Base-by-base conservation (phyloP, 331 rosid genomes). In the Acacia concinna region DNA sequence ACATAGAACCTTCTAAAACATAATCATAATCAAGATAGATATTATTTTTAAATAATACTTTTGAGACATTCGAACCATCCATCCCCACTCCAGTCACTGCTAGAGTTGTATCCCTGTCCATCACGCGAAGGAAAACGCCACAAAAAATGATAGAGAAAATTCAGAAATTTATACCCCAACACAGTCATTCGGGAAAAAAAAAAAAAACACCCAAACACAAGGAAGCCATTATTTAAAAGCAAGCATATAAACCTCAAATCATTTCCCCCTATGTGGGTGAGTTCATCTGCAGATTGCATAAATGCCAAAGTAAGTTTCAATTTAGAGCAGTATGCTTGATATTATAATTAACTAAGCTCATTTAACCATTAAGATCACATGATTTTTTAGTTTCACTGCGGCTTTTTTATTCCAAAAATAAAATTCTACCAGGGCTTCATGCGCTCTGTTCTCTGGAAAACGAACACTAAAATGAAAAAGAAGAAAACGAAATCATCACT, bases 371-470 rank as follows among this genome's bases (percentile, higher is more conserved):
- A 81, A 68, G 27, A 40, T 40, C 34, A 56, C 71, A 66, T 30
- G 56, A 8, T 3, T 51, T 51, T 13, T 73, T n/a, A 18, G 8
- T 40, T 37, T n/a, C 46, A 51, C 10, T 1, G 72, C 72, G 0
- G 31, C 51, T 21, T 70, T 59, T 28, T 74, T 30, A n/a, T 18
- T 47, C 20, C 13, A 25, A 10, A 9, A 5, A 15, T 27, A 13
- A 23, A 23, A 56, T 63, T 15, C 51, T n/a, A 18, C 11, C 31
- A 18, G 34, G 28, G 20, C 79, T 76, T 28, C 52, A 11, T 40
- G 7, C 38, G 41, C 67, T 63, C 74, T 57, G 46, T 38, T 77
- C 65, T 71, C 71, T 21, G 46, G 21, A 49, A 49, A 73, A 72
- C 68, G 78, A 86, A 57, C 64, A 60, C 41, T 1, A 9, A 40